Evolutionary conservation across 148 eudicot genomes (phyloP).

Genomic region (Dysphania ambrosioides): DNA sequence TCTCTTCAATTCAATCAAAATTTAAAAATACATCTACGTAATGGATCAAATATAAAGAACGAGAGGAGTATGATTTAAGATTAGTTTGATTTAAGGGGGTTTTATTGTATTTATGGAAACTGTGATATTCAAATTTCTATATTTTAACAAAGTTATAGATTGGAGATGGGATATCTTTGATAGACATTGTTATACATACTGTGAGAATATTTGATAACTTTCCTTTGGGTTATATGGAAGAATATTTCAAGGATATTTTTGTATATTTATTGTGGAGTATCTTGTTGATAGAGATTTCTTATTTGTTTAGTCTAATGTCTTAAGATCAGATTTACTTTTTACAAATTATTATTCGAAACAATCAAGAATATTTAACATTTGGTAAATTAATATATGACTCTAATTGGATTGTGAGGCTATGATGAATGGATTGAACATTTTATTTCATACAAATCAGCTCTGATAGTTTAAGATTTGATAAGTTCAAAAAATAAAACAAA

Average conservation of each 20-base stretch:
- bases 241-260: slow-evolving; percentile 17
- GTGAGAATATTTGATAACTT: slow-evolving; percentile 1
- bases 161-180: not conserved
- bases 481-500: too few relatives aligned
- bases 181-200: not conserved
- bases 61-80: not conserved
- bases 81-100: not conserved
- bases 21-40: too few relatives aligned
- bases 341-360: too few relatives aligned
- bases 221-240: not conserved
- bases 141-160: slow-evolving; percentile 22
- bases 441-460: too few relatives aligned
- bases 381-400: too few relatives aligned
- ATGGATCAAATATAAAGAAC: too few relatives aligned
- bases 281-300: not conserved
- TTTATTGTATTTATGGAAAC: not conserved
- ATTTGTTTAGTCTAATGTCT: not conserved
- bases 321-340: too few relatives aligned
- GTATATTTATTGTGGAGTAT: slow-evolving; percentile 6
- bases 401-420: too few relatives aligned
- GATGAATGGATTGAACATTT: too few relatives aligned
- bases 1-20: too few relatives aligned
- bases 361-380: too few relatives aligned
- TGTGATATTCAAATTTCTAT: slow-evolving; percentile 16
- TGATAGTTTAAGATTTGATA: too few relatives aligned